These are phyloP conservation scores for Jatropha curcas DNA, from an alignment of 345 rosid genomes.

Conservation along the genomic window DNA sequence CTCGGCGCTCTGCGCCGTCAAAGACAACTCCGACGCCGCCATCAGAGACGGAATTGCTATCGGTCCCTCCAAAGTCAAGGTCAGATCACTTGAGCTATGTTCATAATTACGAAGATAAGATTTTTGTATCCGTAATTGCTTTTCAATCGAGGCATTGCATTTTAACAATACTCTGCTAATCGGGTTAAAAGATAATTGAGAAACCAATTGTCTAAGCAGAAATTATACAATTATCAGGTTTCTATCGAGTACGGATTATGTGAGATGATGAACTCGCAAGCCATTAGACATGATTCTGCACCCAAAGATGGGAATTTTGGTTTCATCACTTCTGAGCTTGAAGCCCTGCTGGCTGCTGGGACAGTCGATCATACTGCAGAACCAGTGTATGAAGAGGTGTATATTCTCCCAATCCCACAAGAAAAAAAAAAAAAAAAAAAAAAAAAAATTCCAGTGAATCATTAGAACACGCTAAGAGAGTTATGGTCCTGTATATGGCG, in stretches of 20 bases:
- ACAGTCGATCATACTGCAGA: constrained; percentile 57
- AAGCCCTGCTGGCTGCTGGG: constrained; percentile 59
- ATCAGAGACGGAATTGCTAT: constrained; percentile 34
- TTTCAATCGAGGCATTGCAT: too few species aligned
- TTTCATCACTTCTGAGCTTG: constrained; percentile 53
- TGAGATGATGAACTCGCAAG: constrained; percentile 62
- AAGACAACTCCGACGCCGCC: constrained; percentile 28
- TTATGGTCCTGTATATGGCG: too few species aligned
- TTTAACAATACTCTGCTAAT: too few species aligned
- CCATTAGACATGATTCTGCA: constrained; percentile 52
- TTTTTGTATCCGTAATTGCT: background rate
- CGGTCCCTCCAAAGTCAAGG: constrained; percentile 71
- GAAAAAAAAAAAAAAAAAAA: background rate
- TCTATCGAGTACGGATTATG: constrained; percentile 75
- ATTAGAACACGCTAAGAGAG: too few species aligned
- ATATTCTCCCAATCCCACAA: background rate
- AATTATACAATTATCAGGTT: constrained; percentile 42
- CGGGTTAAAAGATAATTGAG: background rate
- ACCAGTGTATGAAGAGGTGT: constrained; percentile 56
- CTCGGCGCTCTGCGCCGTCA: constrained; percentile 51
- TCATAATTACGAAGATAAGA: too few species aligned
- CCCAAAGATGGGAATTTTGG: constrained; percentile 66
- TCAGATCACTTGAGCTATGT: constrained; percentile 19
- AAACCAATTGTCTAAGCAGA: background rate
- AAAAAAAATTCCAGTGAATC: too few species aligned